Conservation (phyloP, 2,329 filamentous ascomycete genomes). For the Cyclaneusma minus region DNA sequence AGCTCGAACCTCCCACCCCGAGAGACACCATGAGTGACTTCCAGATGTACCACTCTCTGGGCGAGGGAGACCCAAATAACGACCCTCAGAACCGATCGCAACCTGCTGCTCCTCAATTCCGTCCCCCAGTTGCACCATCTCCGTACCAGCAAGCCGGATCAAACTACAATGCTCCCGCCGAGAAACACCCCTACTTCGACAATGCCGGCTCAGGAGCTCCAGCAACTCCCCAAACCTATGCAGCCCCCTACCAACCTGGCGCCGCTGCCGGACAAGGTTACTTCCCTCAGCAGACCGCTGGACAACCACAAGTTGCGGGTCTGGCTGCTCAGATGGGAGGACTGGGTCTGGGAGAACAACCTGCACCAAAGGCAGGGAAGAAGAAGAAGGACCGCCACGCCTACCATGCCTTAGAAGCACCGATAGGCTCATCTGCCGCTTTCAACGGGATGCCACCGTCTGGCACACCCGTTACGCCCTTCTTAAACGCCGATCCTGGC, state of each 20-base stretch:
- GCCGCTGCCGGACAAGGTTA: conserved; percentile 15
- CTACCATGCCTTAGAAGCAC: conserved; percentile 70
- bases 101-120: conserved; percentile 37
- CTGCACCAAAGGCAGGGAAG: conserved; percentile 34
- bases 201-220: conserved; percentile 13
- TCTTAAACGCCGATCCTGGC: conserved; percentile 38
- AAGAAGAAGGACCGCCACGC: conserved; percentile 96
- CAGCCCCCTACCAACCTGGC: conserved; percentile 17
- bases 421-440: conserved; percentile 48
- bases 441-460: conserved; percentile 53
- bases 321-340: conserved; percentile 63
- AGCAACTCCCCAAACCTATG: conserved; percentile 12
- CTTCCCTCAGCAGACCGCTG: conserved; percentile 17
- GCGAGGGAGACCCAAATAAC: conserved; percentile 37
- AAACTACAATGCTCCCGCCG: conserved; percentile 7
- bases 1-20: too few species aligned
- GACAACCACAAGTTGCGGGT: conserved; percentile 27
- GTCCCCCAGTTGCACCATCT: conserved; percentile 34
- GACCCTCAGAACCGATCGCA: conserved; percentile 36
- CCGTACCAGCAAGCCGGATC: conserved; percentile 25
- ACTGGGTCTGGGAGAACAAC: conserved; percentile 47
- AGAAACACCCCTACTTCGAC: conserved; percentile 1
- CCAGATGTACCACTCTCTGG: conserved; percentile 38
- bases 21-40: conserved; percentile 45
- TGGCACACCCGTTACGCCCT: conserved; percentile 37